phyloP scores from a whole-genome alignment of 116 monocot species.

The Cymodocea nodosa region DNA sequence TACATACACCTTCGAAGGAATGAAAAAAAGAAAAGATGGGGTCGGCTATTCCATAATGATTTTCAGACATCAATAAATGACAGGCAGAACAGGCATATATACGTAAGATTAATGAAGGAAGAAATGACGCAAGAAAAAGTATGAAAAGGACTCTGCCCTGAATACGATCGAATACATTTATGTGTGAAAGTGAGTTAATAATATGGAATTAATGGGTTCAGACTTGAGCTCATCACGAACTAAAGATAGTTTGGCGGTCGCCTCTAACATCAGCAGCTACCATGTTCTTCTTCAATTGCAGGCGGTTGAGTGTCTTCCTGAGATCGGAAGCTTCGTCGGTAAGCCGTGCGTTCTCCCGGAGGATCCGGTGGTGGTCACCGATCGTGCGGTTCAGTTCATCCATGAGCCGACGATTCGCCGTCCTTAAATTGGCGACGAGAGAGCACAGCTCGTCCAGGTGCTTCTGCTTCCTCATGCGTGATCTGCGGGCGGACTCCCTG shows the following conservation, averaged over 20 bases:
- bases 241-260: not conserved
- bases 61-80: too few species aligned
- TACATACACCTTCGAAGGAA: too few species aligned
- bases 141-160: too few species aligned
- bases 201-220: too few species aligned
- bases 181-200: too few species aligned
- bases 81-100: too few species aligned
- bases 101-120: too few species aligned
- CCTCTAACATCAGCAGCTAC: not conserved
- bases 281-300: not conserved
- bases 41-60: too few species aligned
- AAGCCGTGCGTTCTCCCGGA: slow-evolving; percentile 42
- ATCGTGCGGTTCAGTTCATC: slow-evolving; percentile 53
- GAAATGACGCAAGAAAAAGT: too few species aligned
- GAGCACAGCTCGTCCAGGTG: slow-evolving; percentile 57
- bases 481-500: slow-evolving; percentile 73
- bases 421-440: slow-evolving; percentile 36
- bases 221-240: too few species aligned
- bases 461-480: slow-evolving; percentile 80
- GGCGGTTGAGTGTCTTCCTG: slow-evolving; percentile 19
- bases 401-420: slow-evolving; percentile 42
- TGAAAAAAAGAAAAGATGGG: too few species aligned
- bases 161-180: too few species aligned
- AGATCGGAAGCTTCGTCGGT: slow-evolving; percentile 27
- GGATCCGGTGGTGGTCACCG: slow-evolving; percentile 17